Evolutionary conservation across 352 stramenopile species (phyloP).

Genomic region (Globisporangium spiculum): DNA sequence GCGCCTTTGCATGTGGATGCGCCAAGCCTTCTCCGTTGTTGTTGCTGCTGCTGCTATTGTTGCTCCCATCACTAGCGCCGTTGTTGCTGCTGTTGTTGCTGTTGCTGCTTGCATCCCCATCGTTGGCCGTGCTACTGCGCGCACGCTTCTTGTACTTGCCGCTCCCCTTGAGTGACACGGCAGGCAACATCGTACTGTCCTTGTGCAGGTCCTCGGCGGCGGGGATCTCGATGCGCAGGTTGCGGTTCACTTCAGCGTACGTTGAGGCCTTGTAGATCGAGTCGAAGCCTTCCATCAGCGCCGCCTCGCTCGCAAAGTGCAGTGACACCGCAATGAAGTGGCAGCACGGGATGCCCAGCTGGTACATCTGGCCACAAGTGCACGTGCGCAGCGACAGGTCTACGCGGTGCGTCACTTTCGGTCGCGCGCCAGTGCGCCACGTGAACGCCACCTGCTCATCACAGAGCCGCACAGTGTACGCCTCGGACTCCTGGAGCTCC

Average conservation of each 20-base stretch:
- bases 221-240: conserved; percentile 75
- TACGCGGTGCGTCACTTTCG: conserved; percentile 75
- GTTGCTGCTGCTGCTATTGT: neutral
- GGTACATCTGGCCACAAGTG: conserved; percentile 72
- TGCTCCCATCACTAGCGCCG: neutral
- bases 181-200: conserved; percentile 59
- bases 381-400: conserved; percentile 65
- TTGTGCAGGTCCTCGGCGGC: conserved; percentile 67
- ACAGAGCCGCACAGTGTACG: conserved; percentile 66
- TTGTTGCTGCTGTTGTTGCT: neutral
- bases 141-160: conserved; percentile 62
- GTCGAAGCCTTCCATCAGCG: conserved; percentile 65
- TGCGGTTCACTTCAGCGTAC: conserved; percentile 61
- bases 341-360: conserved; percentile 66
- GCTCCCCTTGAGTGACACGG: conserved; percentile 34
- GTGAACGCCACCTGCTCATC: conserved; percentile 77
- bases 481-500: conserved; percentile 53
- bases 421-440: conserved; percentile 65
- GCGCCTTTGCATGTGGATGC: conserved; percentile 35
- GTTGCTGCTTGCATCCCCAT: neutral
- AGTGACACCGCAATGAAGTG: conserved; percentile 74
- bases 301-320: conserved; percentile 61
- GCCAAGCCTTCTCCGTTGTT: neutral
- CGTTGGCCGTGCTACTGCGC: conserved; percentile 17
- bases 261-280: conserved; percentile 67